phyloP scores from a whole-genome alignment of 2,329 filamentous ascomycete genomes.

The Aspergillus versicolor region DNA sequence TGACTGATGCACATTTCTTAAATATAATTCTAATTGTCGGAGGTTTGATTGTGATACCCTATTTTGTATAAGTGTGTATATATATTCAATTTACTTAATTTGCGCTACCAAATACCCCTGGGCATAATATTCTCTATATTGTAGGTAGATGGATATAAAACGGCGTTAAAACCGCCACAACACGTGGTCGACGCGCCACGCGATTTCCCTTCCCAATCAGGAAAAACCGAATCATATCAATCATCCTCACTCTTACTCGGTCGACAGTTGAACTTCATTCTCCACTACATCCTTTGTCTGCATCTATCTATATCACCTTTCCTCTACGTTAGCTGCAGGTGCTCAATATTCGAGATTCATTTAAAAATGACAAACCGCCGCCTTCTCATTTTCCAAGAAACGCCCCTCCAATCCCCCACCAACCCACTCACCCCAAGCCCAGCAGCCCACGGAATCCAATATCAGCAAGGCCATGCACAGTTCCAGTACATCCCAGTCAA shows the following conservation, averaged over 20 bases:
- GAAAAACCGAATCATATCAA: constrained; percentile 3
- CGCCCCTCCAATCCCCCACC: constrained; percentile 30
- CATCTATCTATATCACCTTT: not conserved
- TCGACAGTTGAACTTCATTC: not conserved
- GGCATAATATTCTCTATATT: not conserved
- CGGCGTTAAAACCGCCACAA: not conserved
- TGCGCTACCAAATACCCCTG: not conserved
- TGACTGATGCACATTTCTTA: constrained; percentile 17
- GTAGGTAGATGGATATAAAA: not conserved
- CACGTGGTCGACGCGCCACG: constrained; percentile 8
- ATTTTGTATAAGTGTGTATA: constrained; percentile 1
- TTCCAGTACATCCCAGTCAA: constrained; percentile 34
- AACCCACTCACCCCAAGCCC: constrained; percentile 12
- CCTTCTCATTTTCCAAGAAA: constrained; percentile 40
- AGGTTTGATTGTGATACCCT: constrained; percentile 12
- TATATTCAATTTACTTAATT: not conserved
- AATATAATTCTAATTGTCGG: constrained; percentile 4
- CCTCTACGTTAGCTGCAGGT: not conserved
- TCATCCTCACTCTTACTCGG: not conserved
- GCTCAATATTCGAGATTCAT: constrained; percentile 1
- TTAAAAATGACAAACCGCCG: constrained; percentile 19
- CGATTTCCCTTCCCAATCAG: constrained; percentile 1
- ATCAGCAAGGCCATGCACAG: not conserved
- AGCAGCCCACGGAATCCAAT: not conserved
- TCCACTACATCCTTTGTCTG: too few species aligned